A percentile compares a stretch with the other conserved stretches of the same genome.
These are phyloP conservation scores for Aspergillus fijiensis DNA, from an alignment of 2,329 filamentous ascomycete genomes.

Conservation along the genomic window DNA sequence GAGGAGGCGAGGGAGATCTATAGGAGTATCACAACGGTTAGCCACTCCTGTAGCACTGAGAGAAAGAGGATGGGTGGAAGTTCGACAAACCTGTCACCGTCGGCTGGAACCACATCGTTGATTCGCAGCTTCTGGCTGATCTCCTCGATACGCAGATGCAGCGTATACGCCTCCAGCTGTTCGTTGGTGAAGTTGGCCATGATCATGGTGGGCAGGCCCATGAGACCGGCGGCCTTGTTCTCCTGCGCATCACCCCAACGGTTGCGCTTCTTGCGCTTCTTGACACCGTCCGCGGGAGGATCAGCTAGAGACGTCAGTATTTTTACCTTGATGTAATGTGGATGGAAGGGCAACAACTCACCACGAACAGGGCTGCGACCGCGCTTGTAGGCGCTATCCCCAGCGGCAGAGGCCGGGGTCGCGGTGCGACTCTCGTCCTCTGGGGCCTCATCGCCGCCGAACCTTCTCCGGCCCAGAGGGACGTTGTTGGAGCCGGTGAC, in stretches of 20 bases:
- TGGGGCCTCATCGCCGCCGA: conserved; percentile 64
- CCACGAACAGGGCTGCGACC: conserved; percentile 87
- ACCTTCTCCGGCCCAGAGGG: conserved; percentile 81
- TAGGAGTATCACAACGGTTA: conserved; percentile 6
- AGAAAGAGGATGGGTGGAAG: neutral
- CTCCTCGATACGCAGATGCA: conserved; percentile 96
- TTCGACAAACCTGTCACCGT: conserved; percentile 79
- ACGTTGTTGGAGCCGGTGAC: conserved; percentile 99
- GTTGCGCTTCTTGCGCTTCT: conserved; percentile 96
- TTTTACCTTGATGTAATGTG: too few relatives aligned
- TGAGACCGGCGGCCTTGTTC: conserved; percentile 96
- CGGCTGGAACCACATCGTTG: conserved; percentile 95
- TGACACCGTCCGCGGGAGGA: conserved; percentile 69
- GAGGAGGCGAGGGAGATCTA: conserved; percentile 91
- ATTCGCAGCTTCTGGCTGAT: conserved; percentile 99
- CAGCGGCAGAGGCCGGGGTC: conserved; percentile 48
- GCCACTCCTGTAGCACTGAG: neutral
- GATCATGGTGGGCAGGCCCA: conserved; percentile 96
- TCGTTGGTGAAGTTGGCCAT: conserved; percentile 97
- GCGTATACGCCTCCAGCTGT: conserved; percentile 93
- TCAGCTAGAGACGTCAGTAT: conserved; percentile 35
- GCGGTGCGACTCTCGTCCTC: conserved; percentile 48
- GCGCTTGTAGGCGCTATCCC: conserved; percentile 66
- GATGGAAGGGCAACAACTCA: conserved; percentile 48
- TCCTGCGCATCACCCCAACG: conserved; percentile 96